Conservation (phyloP, 1,284 basidiomycete genomes). For the Ceratobasidium sp. region DNA sequence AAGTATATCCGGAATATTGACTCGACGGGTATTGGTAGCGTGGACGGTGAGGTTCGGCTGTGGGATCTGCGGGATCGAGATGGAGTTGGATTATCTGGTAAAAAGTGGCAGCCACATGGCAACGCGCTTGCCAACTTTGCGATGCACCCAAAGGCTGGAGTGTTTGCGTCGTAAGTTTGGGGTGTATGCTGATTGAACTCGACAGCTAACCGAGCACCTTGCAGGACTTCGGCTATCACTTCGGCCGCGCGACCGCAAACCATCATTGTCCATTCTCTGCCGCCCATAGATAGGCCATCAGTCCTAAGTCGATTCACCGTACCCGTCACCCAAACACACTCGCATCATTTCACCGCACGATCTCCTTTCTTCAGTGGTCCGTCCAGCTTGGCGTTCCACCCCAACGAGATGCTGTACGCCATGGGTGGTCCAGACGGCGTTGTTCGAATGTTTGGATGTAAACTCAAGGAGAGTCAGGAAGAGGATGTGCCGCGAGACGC, state of each 20-base stretch:
- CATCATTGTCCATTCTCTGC: conserved; percentile 63
- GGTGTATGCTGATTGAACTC: conserved; percentile 10
- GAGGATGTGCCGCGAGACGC: conserved; percentile 26
- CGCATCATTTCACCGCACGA: conserved; percentile 55
- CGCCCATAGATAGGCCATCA: conserved; percentile 45
- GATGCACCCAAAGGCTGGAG: conserved; percentile 83
- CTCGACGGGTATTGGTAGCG: conserved; percentile 55
- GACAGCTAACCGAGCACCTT: conserved; percentile 7
- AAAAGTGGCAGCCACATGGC: conserved; percentile 70
- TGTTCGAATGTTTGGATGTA: conserved; percentile 45
- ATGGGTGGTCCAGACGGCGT: conserved; percentile 75
- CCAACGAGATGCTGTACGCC: conserved; percentile 80
- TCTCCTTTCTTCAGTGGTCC: conserved; percentile 67
- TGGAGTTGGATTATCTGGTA: conserved; percentile 57
- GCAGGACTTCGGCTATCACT: conserved; percentile 69
- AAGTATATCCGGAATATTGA: conserved; percentile 14
- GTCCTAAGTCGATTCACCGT: conserved; percentile 54
- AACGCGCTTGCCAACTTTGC: conserved; percentile 86
- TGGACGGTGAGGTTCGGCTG: conserved; percentile 89
- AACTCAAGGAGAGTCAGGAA: conserved; percentile 39
- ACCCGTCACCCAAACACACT: conserved; percentile 62
- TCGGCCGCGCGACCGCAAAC: conserved; percentile 65
- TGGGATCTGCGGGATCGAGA: conserved; percentile 88
- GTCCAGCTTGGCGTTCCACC: conserved; percentile 76
- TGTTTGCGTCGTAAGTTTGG: conserved; percentile 84